Evolutionary conservation across 768 basidiomycete genomes (phyloP), one percentile per base, ranked within the genome.

Genomic region (Hygrophoropsis aurantiaca): DNA sequence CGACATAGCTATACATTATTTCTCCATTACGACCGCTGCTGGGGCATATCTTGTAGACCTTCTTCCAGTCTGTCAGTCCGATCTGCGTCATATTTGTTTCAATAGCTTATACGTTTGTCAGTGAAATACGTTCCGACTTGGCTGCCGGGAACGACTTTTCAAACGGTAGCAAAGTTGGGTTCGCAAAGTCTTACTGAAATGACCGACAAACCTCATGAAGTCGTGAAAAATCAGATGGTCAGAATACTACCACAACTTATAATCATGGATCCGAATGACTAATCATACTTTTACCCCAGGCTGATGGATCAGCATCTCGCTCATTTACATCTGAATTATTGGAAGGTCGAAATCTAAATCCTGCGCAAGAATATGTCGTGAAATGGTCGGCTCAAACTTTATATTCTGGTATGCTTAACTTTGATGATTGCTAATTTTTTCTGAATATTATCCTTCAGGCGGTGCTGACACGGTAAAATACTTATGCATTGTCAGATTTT

Each of bases 11-110:
- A 52, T 61, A 27, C 33, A 44, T 0, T 49, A 47, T 15, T 38
- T 69, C 4, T 20, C 56, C 10, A 54, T 42, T 23, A 66, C 65
- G 21, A 60, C 53, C 0, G 40, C 59, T 10, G 66, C 66, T 5
- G 67, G 66, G 5, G 51, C 49, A 5, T 72, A 58, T 39, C 51
- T 67, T 3, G 70, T 70, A 11, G 67, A 47, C 20, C 3, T 40
- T 27, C 23, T 44, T 18, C 55, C 40, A 41, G 11, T 42, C 23
- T 33, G 55, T 52, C 24, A 19, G 40, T 42, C 39, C 13, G 35
- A 24, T 16, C 5, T 6, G 19, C 23, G 6, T 20, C 16, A 16
- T 30, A 43, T 34, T 43, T 18, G 37, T 10, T 7, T 30, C 37
- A 27, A 30, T 20, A 16, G n/a, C 20, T 27, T 55, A 19, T 19